A percentile compares a stretch with the other conserved stretches of the same genome.
phyloP scores from a whole-genome alignment of 495 filamentous ascomycete species.

The Neurospora sublineolata region DNA sequence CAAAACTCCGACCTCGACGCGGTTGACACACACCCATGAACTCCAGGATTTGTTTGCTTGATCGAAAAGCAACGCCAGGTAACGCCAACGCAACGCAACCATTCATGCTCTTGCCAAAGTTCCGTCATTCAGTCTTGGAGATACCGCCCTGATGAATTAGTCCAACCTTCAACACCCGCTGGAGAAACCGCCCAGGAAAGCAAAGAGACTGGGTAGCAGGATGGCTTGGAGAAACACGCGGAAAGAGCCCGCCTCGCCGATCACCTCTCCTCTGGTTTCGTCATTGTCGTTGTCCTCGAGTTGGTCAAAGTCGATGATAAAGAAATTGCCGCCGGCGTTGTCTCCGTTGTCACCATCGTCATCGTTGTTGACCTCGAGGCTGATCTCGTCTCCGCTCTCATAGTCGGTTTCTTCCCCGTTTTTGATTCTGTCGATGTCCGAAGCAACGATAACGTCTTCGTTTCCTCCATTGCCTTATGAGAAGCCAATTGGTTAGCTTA shows the following conservation, averaged over 20 bases:
- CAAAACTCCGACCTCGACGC: not conserved
- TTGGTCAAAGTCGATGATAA: not conserved
- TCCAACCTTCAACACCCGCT: not conserved
- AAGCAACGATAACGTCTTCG: not conserved
- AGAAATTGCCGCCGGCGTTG: not conserved
- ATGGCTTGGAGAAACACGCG: not conserved
- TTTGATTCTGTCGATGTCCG: not conserved
- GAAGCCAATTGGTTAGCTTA: not conserved
- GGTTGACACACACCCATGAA: not conserved
- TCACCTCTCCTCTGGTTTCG: fast-evolving
- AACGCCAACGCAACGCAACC: not conserved
- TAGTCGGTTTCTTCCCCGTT: not conserved
- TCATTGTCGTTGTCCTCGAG: not conserved
- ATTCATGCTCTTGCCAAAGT: not conserved
- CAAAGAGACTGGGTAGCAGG: not conserved
- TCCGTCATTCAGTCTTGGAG: not conserved
- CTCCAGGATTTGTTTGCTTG: not conserved
- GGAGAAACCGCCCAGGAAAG: not conserved
- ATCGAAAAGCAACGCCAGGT: not conserved
- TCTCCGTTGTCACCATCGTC: not conserved
- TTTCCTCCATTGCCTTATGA: not conserved
- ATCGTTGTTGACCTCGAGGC: not conserved
- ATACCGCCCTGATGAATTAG: not conserved
- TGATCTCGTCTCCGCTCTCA: not conserved
- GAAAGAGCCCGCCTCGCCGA: not conserved